Evolutionary conservation across 2,329 filamentous ascomycete species (phyloP), one percentile per base, ranked within the genome.

Genomic region (Cytospora mali): DNA sequence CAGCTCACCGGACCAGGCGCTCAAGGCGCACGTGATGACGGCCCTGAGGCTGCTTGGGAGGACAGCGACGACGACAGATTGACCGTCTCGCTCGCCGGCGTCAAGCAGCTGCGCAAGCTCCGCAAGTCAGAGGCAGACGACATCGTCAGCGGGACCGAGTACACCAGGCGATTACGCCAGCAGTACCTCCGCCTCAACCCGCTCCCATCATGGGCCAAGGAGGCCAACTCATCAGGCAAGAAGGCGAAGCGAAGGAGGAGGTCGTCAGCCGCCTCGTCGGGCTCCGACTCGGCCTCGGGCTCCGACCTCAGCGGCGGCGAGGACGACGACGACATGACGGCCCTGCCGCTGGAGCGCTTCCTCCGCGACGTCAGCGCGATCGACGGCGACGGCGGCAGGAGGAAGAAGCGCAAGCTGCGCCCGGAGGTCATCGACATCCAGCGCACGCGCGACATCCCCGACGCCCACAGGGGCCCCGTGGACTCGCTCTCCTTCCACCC

Each of bases 21-120:
- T 23, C 55, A 62, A 9, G 60, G 14, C 62, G 67, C 59, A 0
- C 57, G 58, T 11, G 66, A 66, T 42, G 58, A 68, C 7, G 67
- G 68, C 7, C 79, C 83, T 49, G 79, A 80, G 23, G 82, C 88
- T 3, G 91, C 87, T 1, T 99, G 95, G 95, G 88, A 93, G 69
- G 95, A 99, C 74, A 98, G 93, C 75, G 95, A 99, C 70, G 95
- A 99, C 72, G 95, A 98, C 72, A 85, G 91, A 59, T 79, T 97
- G 66, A 85, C 87, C 7, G 84, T 99, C 55, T 98, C 94, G 16
- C 82, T 99, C 46, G 90, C 92, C 4, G 84, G 86, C 28, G 87
- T 89, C 51, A 85, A 87, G 54, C 85, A 91, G 67, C 75, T 97
- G 72, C 86, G 93, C 68, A 98, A 98, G 76, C 80, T 99, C 66